These are phyloP conservation scores for Alternaria alternata DNA, from an alignment of 2,329 filamentous ascomycete species.

Conservation along the genomic window DNA sequence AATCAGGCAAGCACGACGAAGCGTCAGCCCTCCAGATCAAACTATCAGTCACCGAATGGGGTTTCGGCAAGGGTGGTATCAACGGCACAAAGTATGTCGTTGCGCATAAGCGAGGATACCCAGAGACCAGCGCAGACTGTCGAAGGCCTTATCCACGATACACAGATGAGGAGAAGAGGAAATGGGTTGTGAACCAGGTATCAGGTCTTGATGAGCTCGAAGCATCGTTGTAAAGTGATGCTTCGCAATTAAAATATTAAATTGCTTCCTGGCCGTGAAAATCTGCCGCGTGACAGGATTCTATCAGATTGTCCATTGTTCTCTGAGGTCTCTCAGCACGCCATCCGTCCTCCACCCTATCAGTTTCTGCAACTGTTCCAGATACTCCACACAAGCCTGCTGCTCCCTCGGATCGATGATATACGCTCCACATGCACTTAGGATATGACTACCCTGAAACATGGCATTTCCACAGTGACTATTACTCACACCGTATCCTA, in stretches of 20 bases:
- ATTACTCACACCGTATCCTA: slow-evolving; percentile 41
- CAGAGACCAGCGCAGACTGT: slow-evolving; percentile 60
- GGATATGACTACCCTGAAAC: slow-evolving; percentile 43
- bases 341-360: slow-evolving; percentile 43
- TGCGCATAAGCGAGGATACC: slow-evolving; percentile 62
- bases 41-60: slow-evolving; percentile 63
- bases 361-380: slow-evolving; percentile 28
- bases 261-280: not conserved
- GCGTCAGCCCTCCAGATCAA: slow-evolving; percentile 61
- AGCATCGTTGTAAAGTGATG: slow-evolving; percentile 24
- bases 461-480: slow-evolving; percentile 40
- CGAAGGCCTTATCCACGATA: slow-evolving; percentile 64
- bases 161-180: slow-evolving; percentile 55
- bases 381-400: slow-evolving; percentile 39
- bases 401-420: slow-evolving; percentile 36
- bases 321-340: slow-evolving; percentile 31
- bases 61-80: slow-evolving; percentile 66
- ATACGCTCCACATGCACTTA: slow-evolving; percentile 42
- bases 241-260: not conserved
- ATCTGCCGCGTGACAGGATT: not conserved
- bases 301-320: slow-evolving; percentile 30
- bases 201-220: slow-evolving; percentile 44
- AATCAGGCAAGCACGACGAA: slow-evolving; percentile 57
- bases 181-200: slow-evolving; percentile 54
- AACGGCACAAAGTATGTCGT: slow-evolving; percentile 70